A percentile compares a stretch with the other conserved stretches of the same genome.
These are phyloP conservation scores for Penicillium sumatraense DNA, from an alignment of 2,329 filamentous ascomycete species.

Conservation along the genomic window DNA sequence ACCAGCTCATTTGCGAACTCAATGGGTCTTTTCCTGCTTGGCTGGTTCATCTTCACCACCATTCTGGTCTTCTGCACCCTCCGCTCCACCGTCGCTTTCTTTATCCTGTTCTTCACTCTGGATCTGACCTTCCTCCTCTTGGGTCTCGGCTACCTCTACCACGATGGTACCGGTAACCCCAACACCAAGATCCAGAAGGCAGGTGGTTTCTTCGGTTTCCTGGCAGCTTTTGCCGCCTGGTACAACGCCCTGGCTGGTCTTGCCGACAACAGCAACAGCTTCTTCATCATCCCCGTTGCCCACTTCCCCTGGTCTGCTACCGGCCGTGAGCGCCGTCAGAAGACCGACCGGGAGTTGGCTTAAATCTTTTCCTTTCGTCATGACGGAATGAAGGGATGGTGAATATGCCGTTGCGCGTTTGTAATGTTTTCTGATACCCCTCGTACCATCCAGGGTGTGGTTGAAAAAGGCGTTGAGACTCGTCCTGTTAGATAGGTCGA, in stretches of 20 bases:
- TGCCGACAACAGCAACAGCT: constrained; percentile 72
- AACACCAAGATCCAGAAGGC: constrained; percentile 64
- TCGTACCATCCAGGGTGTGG: constrained; percentile 16
- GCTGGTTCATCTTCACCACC: constrained; percentile 86
- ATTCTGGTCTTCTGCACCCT: constrained; percentile 75
- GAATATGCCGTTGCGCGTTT: constrained; percentile 17
- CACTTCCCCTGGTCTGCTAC: constrained; percentile 95
- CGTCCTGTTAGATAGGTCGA: neutral
- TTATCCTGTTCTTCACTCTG: constrained; percentile 75
- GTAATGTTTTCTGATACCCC: constrained; percentile 41
- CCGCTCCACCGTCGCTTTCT: constrained; percentile 78
- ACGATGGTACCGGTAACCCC: constrained; percentile 47
- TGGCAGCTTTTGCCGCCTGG: constrained; percentile 83
- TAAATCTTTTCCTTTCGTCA: constrained; percentile 24
- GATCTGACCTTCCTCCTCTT: constrained; percentile 77
- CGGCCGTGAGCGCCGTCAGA: constrained; percentile 64
- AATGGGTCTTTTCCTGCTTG: constrained; percentile 74
- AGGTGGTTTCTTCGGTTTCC: constrained; percentile 78
- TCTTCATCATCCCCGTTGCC: constrained; percentile 89
- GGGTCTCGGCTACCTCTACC: constrained; percentile 63
- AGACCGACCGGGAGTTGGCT: constrained; percentile 54
- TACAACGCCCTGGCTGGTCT: constrained; percentile 85
- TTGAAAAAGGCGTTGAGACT: neutral
- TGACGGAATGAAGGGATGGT: constrained; percentile 1
- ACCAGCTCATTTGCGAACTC: constrained; percentile 59